Evolutionary conservation across 2,329 filamentous ascomycete species (phyloP), one percentile per base, ranked within the genome.

Genomic region (Aspergillus vadensis): DNA sequence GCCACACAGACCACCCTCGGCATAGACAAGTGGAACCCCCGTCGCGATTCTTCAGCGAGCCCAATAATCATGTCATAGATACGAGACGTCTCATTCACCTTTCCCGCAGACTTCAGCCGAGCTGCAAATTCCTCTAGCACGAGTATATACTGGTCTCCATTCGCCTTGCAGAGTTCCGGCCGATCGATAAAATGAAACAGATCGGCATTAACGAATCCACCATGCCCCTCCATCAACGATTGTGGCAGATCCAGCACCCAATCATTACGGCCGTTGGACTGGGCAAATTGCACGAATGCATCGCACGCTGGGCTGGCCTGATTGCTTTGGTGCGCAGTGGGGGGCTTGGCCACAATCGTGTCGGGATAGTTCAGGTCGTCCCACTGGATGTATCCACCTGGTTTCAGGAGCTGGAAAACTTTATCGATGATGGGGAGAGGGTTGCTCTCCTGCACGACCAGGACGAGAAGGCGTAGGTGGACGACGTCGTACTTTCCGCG

Each of bases 131-230:
- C 55, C 55, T 38, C 55, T 30, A 51, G 39, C n/a, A 49, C 27
- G 12, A 57, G 19, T 9, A 57, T 50, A 15, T 57, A 49, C 32
- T 51, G 55, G 30, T 57, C 55, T 4, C 55, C 55, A 41, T 50
- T 50, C 10, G 55, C 55, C 32, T 49, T 39, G 2, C 30, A 19
- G n/a, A 57, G 12, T 9, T 57, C 55, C 3, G 14, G 15, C 4
- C 30, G 27, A 21, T 57, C 55, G 6, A 8, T 15, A 23, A 50
- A 57, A 19, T 25, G 12, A 14, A 6, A 2, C 15, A 41, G 4
- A 3, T 19, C 19, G 8, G 55, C 43, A 12, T 50, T 21, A 2
- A 39, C 55, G 21, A 50, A 57, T 4, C 55, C 55, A 4, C 27
- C 32, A 23, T 51, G 43, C 8, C 17, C 17, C 6, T 32, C 8